Base-by-base conservation (phyloP, 2,329 filamentous ascomycete genomes). In the Cytospora chrysosperma region DNA sequence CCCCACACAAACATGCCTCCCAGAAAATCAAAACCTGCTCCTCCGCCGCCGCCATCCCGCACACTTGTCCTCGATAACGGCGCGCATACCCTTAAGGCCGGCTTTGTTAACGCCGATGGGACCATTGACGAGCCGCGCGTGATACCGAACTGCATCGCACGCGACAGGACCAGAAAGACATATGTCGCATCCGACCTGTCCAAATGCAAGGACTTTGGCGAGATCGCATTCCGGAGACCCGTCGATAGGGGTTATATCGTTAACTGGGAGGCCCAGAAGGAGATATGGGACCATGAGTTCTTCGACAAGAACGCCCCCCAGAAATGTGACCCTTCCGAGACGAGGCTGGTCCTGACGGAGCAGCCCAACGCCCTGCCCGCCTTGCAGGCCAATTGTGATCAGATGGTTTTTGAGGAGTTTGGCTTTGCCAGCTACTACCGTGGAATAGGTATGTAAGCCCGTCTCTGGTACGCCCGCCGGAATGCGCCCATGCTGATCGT, bases 321-420 rank as follows among this genome's bases (percentile, higher is more conserved):
- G 69, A 84, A 81, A 70, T 92, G 90, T 74, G 88, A 96, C 69
- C 91, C 94, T 0, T 80, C 83, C 59, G 88, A 94, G 61, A 95
- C 92, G n/a, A 89, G 92, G 55, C 78, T 99, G 63, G 78, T 99
- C 4, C 82, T 98, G 57, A 88, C 91, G 1, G 95, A 99, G 75
- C 90, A 92, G 53, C 89, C 93, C 4, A 97, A 96, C 76, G 88
- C 89, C 4, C 82, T 96, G 62, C 88, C 89, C 0, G 87, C 88
- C 15, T 78, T 99, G 67, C 93, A 97, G 76, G 86, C 88, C 47
- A 95, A 97, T 74, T 93, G 92, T 70, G 95, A 99, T 72, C 94
- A 99, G 79, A 92, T 99, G 72, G 86, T 98, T 1, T 98, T 99
- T 79, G 95, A 99, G 73, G 93, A 98, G 74, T 99, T 95, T 78